These are phyloP conservation scores for Fallopia convolvulus DNA, from an alignment of 148 eudicot genomes.

Conservation along the genomic window DNA sequence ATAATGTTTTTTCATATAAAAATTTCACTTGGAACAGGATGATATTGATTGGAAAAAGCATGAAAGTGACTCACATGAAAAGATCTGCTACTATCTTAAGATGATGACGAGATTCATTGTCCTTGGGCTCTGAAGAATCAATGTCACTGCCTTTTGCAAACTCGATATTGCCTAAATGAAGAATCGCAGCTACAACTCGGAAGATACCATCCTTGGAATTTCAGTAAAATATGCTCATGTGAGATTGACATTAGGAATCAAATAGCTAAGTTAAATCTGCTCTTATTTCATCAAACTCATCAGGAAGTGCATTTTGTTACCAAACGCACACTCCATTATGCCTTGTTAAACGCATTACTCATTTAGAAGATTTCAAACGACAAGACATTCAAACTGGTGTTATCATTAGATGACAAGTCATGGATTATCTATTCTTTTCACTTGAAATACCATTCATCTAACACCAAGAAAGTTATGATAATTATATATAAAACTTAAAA, in stretches of 20 bases:
- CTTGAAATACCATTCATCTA: background rate
- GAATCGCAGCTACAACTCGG: constrained; percentile 90
- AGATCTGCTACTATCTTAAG: constrained; percentile 72
- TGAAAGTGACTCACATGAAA: constrained; percentile 45
- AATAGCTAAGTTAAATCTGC: background rate
- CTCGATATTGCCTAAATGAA: constrained; percentile 89
- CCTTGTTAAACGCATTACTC: background rate
- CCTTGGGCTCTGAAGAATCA: constrained; percentile 87
- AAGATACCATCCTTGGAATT: constrained; percentile 77
- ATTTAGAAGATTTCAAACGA: background rate
- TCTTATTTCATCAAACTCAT: background rate
- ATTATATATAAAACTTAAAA: background rate
- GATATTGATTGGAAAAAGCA: background rate
- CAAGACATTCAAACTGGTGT: background rate
- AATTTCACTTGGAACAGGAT: background rate
- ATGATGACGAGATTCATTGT: constrained; percentile 69
- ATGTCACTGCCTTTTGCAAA: constrained; percentile 63
- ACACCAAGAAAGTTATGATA: background rate
- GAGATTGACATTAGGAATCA: background rate
- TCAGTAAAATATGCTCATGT: background rate
- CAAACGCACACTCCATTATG: background rate
- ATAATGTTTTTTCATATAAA: background rate
- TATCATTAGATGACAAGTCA: background rate
- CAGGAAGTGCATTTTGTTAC: background rate
- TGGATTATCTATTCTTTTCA: background rate